Base-by-base conservation (phyloP, 129 eudicot genomes). In the Chrysanthemum makinoi region DNA sequence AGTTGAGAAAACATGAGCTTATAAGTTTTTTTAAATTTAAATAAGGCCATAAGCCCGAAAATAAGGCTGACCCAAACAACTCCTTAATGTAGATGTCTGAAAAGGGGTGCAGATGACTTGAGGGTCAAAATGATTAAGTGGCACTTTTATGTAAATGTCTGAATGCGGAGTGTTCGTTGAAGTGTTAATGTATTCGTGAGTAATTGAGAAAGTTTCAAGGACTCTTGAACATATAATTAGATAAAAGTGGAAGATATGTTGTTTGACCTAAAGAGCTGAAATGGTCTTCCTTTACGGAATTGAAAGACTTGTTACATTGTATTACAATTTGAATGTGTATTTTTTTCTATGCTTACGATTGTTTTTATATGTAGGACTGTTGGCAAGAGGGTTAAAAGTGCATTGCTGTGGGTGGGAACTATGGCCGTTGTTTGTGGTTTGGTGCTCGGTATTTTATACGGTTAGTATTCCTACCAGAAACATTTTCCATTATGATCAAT, bases 391-490 rank as follows among this genome's bases (percentile, higher is more conserved):
- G 54, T 94, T 63, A 87, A 80, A 76, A 87, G 96, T 79, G 93
- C 99, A 0, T 46, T 87, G 84, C 14, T 80, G 3, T 94, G n/a
- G n/a, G n/a, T 94, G 71, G 28, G 74, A 18, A 66, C 75, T 70
- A 89, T 96, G 1, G 99, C 96, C 28, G 66, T 94, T 59, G 86
- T 94, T 75, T 86, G 90, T 76, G 99, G 74, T 43, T 81, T 94
- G n/a, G 84, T 86, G 82, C 96, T 94, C 6, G 99, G 99, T 50
- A 94, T 94, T 79, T 63, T 90, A 59, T 94, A 94, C 20, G 99
- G 99, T 90, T 68, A 78, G 92, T 77, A 1, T 76, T 57, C 12
- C 43, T 15, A 1, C 20, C 4, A 33, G 3, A 20, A 19, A 30
- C 54, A 33, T 48, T 0, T 58, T 28, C 3, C 10, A 5, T 65